phyloP scores from a whole-genome alignment of 495 filamentous ascomycete genomes.

The Hypoxylon cercidicola region DNA sequence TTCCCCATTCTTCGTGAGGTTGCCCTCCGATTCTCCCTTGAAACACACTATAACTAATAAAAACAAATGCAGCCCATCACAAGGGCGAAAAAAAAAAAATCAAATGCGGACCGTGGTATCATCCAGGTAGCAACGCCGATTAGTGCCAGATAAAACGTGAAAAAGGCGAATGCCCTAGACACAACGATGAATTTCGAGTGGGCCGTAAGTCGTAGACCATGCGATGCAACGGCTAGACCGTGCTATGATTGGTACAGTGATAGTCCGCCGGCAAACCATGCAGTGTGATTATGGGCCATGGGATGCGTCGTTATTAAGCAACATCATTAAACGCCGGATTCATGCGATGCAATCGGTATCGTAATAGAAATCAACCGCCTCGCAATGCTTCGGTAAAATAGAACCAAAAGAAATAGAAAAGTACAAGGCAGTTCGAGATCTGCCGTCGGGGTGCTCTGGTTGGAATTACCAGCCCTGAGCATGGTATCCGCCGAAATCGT shows the following conservation, averaged over 20 bases:
- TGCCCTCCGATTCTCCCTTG: slow-evolving; percentile 48
- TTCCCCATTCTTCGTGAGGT: slow-evolving; percentile 43
- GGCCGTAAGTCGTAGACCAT: slow-evolving; percentile 30
- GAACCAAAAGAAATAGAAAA: slow-evolving; percentile 44
- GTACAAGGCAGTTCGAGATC: slow-evolving; percentile 54
- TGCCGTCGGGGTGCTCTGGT: slow-evolving; percentile 44
- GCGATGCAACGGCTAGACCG: slow-evolving; percentile 48
- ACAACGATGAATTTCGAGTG: slow-evolving; percentile 34
- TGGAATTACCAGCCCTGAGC: slow-evolving; percentile 63
- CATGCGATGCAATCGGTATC: slow-evolving; percentile 57
- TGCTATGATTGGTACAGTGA: slow-evolving; percentile 42
- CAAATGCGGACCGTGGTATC: slow-evolving; percentile 53
- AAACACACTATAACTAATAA: slow-evolving; percentile 46
- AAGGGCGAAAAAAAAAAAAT: slow-evolving; percentile 30
- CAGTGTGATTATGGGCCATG: slow-evolving; percentile 40
- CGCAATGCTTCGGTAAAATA: slow-evolving; percentile 47
- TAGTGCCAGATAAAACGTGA: slow-evolving; percentile 41
- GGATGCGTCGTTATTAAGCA: slow-evolving; percentile 42
- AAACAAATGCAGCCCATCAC: slow-evolving; percentile 45
- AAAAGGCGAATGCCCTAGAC: slow-evolving; percentile 51
- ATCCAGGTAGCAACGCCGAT: slow-evolving; percentile 51
- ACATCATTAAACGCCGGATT: slow-evolving; percentile 54
- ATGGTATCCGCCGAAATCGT: slow-evolving; percentile 61
- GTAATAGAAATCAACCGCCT: slow-evolving; percentile 49
- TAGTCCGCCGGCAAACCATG: slow-evolving; percentile 39